Conservation (phyloP, 495 filamentous ascomycete genomes). For the Chaetomium fimeti region DNA sequence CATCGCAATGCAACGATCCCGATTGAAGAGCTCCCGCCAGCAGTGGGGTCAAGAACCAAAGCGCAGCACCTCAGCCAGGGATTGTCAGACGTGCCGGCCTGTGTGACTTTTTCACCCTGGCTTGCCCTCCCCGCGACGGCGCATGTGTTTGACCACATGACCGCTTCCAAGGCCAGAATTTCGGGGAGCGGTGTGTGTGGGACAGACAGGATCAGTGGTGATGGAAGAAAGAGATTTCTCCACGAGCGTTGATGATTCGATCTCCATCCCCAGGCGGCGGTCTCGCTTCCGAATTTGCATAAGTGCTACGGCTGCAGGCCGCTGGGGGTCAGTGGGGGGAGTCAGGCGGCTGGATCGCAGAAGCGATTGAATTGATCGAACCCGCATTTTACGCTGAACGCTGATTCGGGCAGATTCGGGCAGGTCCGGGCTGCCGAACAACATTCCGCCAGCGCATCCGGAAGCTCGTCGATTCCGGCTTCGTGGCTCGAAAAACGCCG, state of each 20-base stretch:
- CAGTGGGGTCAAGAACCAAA: background rate
- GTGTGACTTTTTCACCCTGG: background rate
- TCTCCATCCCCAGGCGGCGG: background rate
- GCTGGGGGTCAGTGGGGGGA: conserved; percentile 9
- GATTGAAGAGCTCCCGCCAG: no score
- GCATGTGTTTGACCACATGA: conserved; percentile 16
- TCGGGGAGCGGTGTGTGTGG: conserved; percentile 19
- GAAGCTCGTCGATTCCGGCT: background rate
- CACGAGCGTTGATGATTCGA: conserved; percentile 15
- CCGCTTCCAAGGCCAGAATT: background rate
- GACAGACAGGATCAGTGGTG: conserved; percentile 14
- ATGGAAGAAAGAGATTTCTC: conserved; percentile 21
- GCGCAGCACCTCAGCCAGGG: background rate
- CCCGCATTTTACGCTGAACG: background rate
- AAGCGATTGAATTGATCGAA: background rate
- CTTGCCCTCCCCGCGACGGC: background rate
- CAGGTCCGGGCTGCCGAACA: background rate
- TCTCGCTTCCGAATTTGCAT: conserved; percentile 12
- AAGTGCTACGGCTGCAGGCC: background rate
- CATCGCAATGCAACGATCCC: background rate
- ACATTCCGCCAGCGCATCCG: conserved; percentile 6
- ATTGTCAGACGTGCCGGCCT: conserved; percentile 1
- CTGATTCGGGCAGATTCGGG: no score
- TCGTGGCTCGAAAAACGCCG: background rate
- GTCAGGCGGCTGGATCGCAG: background rate